Evolutionary conservation across 129 eudicot species (phyloP).

Genomic region (Dittrichia graveolens): DNA sequence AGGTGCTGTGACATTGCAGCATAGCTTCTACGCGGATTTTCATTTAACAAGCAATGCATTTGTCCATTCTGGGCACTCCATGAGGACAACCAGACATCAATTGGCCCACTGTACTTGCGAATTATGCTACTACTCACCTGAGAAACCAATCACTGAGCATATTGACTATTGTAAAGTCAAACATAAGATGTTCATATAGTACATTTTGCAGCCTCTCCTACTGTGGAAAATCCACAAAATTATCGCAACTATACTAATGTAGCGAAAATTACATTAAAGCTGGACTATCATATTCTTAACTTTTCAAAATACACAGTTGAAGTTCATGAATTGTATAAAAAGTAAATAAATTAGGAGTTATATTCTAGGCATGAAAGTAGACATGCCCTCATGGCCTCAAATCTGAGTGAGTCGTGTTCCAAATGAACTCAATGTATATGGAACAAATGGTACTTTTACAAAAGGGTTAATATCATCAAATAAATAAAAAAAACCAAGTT

Average conservation of each 20-base stretch:
- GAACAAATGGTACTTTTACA: neutral
- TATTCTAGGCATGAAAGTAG: neutral
- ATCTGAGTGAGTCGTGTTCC: neutral
- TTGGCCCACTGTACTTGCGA: conserved; percentile 84
- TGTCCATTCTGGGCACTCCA: conserved; percentile 42
- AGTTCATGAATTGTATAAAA: neutral
- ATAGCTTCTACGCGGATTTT: conserved; percentile 61
- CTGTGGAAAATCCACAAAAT: neutral
- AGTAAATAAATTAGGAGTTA: neutral
- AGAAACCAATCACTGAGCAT: conserved; percentile 20
- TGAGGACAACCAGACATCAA: conserved; percentile 79
- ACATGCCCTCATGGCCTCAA: neutral
- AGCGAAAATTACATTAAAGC: neutral
- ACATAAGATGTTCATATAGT: neutral
- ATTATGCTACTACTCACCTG: conserved; percentile 79
- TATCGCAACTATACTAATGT: neutral
- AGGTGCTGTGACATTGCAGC: conserved; percentile 84
- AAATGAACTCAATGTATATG: neutral
- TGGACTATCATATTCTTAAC: neutral
- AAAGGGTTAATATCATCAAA: neutral
- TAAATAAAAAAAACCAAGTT: no score
- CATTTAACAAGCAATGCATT: conserved; percentile 67
- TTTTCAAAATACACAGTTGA: neutral
- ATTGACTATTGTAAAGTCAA: conserved; percentile 8
- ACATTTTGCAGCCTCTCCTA: neutral